phyloP scores from a whole-genome alignment of 2,329 filamentous ascomycete genomes.

The Elsinoe necatrix region DNA sequence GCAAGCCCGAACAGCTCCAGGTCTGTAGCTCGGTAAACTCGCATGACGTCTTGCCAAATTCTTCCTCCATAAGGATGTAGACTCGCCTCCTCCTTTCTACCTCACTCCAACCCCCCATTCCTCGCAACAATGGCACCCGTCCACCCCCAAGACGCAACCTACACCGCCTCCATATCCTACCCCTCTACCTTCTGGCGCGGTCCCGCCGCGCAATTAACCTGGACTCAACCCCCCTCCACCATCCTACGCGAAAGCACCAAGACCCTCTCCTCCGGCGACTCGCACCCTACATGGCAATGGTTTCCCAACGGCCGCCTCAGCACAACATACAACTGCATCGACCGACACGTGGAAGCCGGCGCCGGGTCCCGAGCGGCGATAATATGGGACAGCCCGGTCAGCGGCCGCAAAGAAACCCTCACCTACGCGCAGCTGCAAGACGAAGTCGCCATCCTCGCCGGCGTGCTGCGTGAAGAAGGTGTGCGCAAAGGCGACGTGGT shows the following conservation, averaged over 20 bases:
- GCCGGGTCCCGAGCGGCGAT: conserved; percentile 66
- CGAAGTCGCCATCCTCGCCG: conserved; percentile 75
- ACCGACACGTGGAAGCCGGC: conserved; percentile 78
- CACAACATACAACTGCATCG: conserved; percentile 85
- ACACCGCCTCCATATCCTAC: conserved; percentile 27
- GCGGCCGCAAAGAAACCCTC: conserved; percentile 58
- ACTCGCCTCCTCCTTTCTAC: not conserved
- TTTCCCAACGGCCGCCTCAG: conserved; percentile 83
- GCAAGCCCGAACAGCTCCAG: not conserved
- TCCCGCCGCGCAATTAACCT: conserved; percentile 61
- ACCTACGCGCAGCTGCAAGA: conserved; percentile 68
- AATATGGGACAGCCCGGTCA: conserved; percentile 82
- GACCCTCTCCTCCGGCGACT: conserved; percentile 51
- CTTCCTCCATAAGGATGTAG: not conserved
- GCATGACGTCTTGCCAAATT: conserved; percentile 10
- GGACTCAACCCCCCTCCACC: conserved; percentile 66
- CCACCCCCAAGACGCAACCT: conserved; percentile 31
- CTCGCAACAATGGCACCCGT: conserved; percentile 19
- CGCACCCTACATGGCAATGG: conserved; percentile 78
- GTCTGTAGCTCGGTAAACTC: not conserved
- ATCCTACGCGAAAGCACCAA: conserved; percentile 55
- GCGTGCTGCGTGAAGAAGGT: conserved; percentile 72
- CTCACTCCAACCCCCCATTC: not conserved
- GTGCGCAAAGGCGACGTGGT: conserved; percentile 79
- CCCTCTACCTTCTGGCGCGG: conserved; percentile 31